Conservation (phyloP, 805 yeast genomes). For the Saccharomycopsis fodiens region DNA sequence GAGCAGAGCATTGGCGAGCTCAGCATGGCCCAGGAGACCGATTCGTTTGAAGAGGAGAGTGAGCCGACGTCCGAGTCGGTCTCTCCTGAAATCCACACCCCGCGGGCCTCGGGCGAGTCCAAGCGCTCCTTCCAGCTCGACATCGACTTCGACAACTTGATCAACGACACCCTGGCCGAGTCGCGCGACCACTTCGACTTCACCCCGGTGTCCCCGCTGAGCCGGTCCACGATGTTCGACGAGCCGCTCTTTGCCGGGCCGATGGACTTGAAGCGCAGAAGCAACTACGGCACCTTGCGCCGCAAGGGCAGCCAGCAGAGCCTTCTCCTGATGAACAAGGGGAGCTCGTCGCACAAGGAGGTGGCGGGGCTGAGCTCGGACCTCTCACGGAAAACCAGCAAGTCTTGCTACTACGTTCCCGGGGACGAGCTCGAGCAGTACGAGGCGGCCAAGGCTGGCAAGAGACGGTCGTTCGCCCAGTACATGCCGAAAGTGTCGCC, state of each 20-base stretch:
- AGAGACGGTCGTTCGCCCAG: constrained; percentile 1
- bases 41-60: background rate
- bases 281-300: constrained; percentile 12
- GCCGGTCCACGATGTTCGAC: background rate
- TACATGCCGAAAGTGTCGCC: constrained; percentile 4
- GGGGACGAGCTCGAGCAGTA: background rate
- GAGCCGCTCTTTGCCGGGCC: background rate
- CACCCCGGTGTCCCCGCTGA: background rate
- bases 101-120: background rate
- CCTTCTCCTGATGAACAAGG: constrained; percentile 14
- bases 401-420: constrained; percentile 1
- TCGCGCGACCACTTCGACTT: background rate
- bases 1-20: background rate
- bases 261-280: background rate
- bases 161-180: background rate
- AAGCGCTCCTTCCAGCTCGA: constrained; percentile 3
- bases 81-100: background rate
- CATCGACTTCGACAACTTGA: constrained; percentile 9
- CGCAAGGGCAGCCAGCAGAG: constrained; percentile 9
- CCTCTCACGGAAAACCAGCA: background rate
- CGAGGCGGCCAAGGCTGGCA: background rate
- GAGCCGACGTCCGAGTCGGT: background rate
- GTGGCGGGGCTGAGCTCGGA: too few relatives aligned
- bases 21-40: background rate
- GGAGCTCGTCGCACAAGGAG: background rate